Evolutionary conservation across 805 yeast species (phyloP), one percentile per base, ranked within the genome.

Genomic region (Metschnikowia rubicola): DNA sequence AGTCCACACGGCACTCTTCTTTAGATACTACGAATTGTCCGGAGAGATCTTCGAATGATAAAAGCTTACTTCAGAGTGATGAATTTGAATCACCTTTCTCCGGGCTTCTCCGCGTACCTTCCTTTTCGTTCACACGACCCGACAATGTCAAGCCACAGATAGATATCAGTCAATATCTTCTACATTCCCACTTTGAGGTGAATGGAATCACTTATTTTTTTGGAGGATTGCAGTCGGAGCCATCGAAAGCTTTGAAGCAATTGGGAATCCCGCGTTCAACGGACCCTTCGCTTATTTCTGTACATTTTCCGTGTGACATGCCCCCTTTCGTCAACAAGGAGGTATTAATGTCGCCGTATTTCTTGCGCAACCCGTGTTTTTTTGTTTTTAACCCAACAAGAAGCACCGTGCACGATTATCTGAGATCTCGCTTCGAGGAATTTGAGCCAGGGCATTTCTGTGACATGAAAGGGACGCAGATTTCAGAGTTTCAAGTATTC

Each of bases 401-500:
- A 46, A 66, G 68, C 10, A 60, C 72, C 0, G 53, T 65, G 5
- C 63, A 65, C 4, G 58, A 61, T 28, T 53, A 64, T 47, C 67
- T 65, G 37, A 58, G 58, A 5, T 47, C 54, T 28, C 51, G 43
- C 12, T 52, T 51, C 2, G 78, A 77, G 2, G 42, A 41, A 11
- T 37, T 72, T 37, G 57, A 70, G 5, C 89, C 90, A 0, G 76
- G 78, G 3, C 75, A 83, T 3, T 56, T 84, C 15, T 58, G 78
- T 37, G 74, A 80, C 45, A 66, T 80, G 60, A 57, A 72, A 6
- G 72, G 78, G 13, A 69, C 79, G 8, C 70, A 65, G 45, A 65
- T 86, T 4, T 77, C 86, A 4, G 68, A 73, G n/a, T 64, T 80
- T 33, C 83, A 83, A 55, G 71, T 81, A 12, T 73, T 84, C 52